These are phyloP conservation scores for Rhodamnia argentea DNA, from an alignment of 345 rosid genomes.

Conservation along the genomic window DNA sequence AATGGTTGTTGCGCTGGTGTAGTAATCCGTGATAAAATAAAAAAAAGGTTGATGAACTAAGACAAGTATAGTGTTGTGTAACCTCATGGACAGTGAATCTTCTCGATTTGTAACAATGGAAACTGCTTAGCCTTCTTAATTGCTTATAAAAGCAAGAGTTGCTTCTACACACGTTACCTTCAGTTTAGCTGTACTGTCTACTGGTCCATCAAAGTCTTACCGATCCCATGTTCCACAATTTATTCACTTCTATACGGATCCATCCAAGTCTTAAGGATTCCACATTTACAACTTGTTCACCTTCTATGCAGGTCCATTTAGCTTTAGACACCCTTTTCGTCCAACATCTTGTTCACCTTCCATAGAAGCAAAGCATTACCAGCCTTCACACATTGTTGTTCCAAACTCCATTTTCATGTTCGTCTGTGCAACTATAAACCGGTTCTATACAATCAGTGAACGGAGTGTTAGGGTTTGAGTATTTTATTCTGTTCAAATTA, in stretches of 20 bases:
- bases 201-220: not conserved
- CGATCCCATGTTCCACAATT: not conserved
- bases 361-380: not conserved
- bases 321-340: no score
- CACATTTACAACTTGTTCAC: no score
- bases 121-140: not conserved
- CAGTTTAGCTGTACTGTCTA: not conserved
- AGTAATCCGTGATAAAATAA: not conserved
- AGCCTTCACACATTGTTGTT: not conserved
- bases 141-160: not conserved
- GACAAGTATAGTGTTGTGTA: not conserved
- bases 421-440: not conserved
- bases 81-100: not conserved
- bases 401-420: not conserved
- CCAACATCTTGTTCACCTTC: not conserved
- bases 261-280: no score
- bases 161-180: not conserved
- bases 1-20: not conserved
- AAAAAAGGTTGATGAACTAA: not conserved
- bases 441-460: not conserved
- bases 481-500: not conserved
- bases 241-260: not conserved
- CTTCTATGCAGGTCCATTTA: no score
- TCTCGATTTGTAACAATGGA: not conserved
- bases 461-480: not conserved